phyloP scores from a whole-genome alignment of 2,329 filamentous ascomycete species.

The Xylariaceae sp. region DNA sequence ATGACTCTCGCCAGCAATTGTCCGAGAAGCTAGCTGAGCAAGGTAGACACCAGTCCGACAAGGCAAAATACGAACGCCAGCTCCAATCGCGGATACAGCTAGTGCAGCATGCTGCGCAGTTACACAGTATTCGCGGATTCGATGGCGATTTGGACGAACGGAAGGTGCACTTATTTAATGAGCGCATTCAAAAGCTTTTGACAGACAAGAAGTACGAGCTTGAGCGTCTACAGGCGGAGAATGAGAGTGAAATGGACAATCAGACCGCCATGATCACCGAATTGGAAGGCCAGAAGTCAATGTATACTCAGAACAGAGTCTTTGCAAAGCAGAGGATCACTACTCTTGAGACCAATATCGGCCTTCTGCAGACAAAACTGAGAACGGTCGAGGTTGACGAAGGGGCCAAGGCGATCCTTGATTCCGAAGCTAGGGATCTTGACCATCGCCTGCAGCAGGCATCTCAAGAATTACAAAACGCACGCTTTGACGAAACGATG shows the following conservation, averaged over 20 bases:
- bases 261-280: conserved; percentile 68
- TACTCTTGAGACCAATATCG: conserved; percentile 66
- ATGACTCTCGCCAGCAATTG: conserved; percentile 41
- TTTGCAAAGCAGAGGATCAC: conserved; percentile 67
- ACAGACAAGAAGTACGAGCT: conserved; percentile 74
- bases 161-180: conserved; percentile 71
- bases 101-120: conserved; percentile 70
- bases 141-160: conserved; percentile 71
- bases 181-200: conserved; percentile 67
- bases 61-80: conserved; percentile 80
- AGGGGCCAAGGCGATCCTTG: conserved; percentile 71
- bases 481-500: conserved; percentile 67
- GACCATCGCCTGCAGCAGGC: conserved; percentile 56
- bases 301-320: conserved; percentile 67
- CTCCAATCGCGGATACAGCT: conserved; percentile 64
- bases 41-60: conserved; percentile 79
- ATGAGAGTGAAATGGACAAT: conserved; percentile 65
- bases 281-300: conserved; percentile 68
- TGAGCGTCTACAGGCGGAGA: conserved; percentile 67
- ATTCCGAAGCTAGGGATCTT: conserved; percentile 66
- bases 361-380: conserved; percentile 60
- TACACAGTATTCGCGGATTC: conserved; percentile 77
- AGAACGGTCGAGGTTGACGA: conserved; percentile 78
- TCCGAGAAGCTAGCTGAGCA: conserved; percentile 56
- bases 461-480: conserved; percentile 56